Conservation (phyloP, 139 green algal species). For the Pleodorina starrii region DNA sequence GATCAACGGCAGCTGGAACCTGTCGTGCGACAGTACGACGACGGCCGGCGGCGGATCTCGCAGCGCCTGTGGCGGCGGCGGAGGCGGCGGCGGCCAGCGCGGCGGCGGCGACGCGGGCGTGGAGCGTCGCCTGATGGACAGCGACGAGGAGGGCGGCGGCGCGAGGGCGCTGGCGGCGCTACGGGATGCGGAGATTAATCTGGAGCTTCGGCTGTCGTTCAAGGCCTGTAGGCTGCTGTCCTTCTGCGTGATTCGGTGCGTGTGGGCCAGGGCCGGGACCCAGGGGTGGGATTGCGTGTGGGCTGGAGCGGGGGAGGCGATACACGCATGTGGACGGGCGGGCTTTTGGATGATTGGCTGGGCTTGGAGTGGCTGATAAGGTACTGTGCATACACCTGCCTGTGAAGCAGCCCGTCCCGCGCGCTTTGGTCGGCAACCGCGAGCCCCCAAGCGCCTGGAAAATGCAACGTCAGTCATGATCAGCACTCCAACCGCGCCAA, state of each 20-base stretch:
- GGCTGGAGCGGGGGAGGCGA: no score
- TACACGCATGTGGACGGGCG: no score
- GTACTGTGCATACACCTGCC: neutral
- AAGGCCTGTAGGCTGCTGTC: conserved; percentile 34
- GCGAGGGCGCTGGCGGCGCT: neutral
- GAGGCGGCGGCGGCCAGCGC: neutral
- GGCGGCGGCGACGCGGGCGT: neutral
- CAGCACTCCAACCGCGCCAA: no score
- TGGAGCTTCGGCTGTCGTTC: conserved; percentile 33
- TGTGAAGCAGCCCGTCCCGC: neutral
- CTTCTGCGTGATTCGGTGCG: conserved; percentile 26
- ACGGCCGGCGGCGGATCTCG: neutral
- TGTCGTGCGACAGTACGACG: neutral
- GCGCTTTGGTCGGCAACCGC: neutral
- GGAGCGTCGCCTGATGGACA: neutral
- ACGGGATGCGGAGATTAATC: neutral
- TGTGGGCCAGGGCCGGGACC: no score
- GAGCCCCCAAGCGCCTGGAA: no score
- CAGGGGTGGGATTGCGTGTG: no score
- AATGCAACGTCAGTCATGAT: no score
- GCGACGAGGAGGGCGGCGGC: neutral
- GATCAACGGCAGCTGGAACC: neutral
- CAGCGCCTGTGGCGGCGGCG: neutral
- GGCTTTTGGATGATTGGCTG: no score
- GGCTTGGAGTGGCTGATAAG: no score